Evolutionary conservation across 768 basidiomycete species (phyloP), one percentile per base, ranked within the genome.

Genomic region (Suillus tomentosus): DNA sequence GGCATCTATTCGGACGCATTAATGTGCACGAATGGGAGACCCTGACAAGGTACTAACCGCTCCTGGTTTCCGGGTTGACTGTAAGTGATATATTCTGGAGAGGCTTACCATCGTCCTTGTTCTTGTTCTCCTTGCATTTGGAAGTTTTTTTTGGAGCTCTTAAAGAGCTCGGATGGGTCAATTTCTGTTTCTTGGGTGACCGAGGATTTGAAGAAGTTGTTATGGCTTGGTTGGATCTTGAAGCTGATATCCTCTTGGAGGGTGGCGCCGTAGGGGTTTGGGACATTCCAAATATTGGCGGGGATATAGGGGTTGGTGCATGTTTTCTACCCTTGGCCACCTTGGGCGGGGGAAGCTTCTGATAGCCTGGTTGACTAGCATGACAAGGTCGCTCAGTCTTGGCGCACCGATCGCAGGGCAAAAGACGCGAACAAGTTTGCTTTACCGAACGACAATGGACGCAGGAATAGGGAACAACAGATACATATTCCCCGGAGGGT

Each of bases 331-430:
- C 27, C 45, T 39, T 71, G 14, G 2, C 19, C 3, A 24, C 0
- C 51, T 71, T 75, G 24, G 74, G 74, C 45, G 61, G n/a, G 45
- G 74, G 75, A 24, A 75, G 68, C 39, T 19, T 66, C 40, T 74
- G 67, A 31, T 72, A 75, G 36, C 68, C 68, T 42, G 13, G 39
- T 36, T 42, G 45, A 3, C 15, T 0, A 3, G 17, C 36, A n/a
- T 0, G 0, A 45, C 75, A 76, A 11, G 1, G 7, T 7, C 1
- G 2, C 5, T 34, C 65, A 14, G 43, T 31, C 31, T 47, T 66
- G 34, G n/a, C 47, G 59, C 74, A 76, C 36, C 73, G 75, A 31
- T 11, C 43, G 53, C 74, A 75, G 3, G 75, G 74, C 42, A n/a
- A 50, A 3, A 40, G n/a, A 53, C 74, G 75, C 4, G 74, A 75